Evolutionary conservation across 2,329 filamentous ascomycete genomes (phyloP).

Genomic region (Coniochaeta sp.): DNA sequence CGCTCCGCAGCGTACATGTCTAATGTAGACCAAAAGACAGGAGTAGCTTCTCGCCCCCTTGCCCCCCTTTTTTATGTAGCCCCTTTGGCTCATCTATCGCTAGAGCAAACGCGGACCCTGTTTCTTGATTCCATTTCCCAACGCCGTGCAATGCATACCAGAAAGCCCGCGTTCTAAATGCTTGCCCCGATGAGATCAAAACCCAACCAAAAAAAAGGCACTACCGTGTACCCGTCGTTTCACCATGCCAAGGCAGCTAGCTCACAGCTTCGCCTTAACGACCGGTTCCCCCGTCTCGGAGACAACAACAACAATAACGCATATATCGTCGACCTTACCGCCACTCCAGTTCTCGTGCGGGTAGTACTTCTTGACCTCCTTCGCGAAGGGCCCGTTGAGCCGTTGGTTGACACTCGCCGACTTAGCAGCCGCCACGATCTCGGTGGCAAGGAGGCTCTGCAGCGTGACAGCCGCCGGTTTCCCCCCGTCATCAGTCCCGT

Average conservation of each 20-base stretch:
- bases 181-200: not conserved
- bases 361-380: slow-evolving; percentile 82
- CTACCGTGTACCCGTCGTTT: slow-evolving; percentile 6
- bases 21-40: not conserved
- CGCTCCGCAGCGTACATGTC: not conserved
- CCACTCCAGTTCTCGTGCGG: slow-evolving; percentile 82
- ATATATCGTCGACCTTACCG: slow-evolving; percentile 94
- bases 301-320: slow-evolving; percentile 72
- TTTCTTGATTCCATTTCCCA: not conserved
- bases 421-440: slow-evolving; percentile 77
- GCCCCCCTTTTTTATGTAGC: not conserved
- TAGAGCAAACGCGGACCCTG: not conserved
- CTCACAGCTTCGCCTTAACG: slow-evolving; percentile 21
- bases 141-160: not conserved
- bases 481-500: slow-evolving; percentile 23
- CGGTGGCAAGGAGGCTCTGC: slow-evolving; percentile 70
- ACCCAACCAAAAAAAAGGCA: not conserved
- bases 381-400: slow-evolving; percentile 87
- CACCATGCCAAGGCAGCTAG: not conserved
- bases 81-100: not conserved
- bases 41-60: not conserved
- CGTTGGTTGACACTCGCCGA: slow-evolving; percentile 73
- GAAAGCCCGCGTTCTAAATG: not conserved
- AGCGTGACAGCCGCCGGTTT: slow-evolving; percentile 39
- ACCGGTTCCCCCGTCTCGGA: slow-evolving; percentile 46